These are phyloP conservation scores for Drechslerella coelobrocha DNA, from an alignment of 2,329 filamentous ascomycete genomes.

Conservation along the genomic window DNA sequence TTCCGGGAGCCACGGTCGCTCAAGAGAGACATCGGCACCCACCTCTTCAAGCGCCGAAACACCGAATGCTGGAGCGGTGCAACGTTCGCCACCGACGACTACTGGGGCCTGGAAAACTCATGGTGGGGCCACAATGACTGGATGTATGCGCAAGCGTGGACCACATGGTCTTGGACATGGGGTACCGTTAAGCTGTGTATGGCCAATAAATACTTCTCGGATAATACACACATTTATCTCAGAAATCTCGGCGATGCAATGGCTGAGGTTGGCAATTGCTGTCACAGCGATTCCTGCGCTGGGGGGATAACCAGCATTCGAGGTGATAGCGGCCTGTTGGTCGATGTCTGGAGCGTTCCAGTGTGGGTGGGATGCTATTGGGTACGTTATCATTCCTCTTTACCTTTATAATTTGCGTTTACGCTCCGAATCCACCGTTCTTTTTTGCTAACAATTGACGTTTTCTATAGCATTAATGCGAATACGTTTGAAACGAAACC, in stretches of 20 bases:
- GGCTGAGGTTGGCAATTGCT: conserved; percentile 16
- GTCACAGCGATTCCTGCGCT: conserved; percentile 1
- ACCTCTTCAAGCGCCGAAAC: conserved; percentile 12
- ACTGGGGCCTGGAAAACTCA: conserved; percentile 14
- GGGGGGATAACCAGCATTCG: conserved; percentile 17
- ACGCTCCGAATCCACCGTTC: too few relatives aligned
- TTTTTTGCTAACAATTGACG: too few relatives aligned
- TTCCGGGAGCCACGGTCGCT: background rate
- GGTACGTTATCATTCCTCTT: too few relatives aligned
- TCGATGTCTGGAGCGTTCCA: conserved; percentile 23
- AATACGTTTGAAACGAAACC: too few relatives aligned
- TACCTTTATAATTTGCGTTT: too few relatives aligned
- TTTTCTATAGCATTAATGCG: too few relatives aligned
- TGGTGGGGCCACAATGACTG: conserved; percentile 16
- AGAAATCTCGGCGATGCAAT: conserved; percentile 24
- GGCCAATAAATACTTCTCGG: conserved; percentile 19
- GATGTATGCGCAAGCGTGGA: conserved; percentile 5
- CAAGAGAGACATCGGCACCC: background rate
- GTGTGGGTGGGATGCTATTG: too few relatives aligned
- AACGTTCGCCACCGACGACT: conserved; percentile 18
- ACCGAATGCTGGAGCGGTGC: conserved; percentile 12
- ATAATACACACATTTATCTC: conserved; percentile 16
- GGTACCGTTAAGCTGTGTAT: conserved; percentile 7
- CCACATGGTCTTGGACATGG: background rate
- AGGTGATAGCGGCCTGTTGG: conserved; percentile 11